Evolutionary conservation across 1,284 basidiomycete genomes (phyloP).

Genomic region (Abortiporus biennis): DNA sequence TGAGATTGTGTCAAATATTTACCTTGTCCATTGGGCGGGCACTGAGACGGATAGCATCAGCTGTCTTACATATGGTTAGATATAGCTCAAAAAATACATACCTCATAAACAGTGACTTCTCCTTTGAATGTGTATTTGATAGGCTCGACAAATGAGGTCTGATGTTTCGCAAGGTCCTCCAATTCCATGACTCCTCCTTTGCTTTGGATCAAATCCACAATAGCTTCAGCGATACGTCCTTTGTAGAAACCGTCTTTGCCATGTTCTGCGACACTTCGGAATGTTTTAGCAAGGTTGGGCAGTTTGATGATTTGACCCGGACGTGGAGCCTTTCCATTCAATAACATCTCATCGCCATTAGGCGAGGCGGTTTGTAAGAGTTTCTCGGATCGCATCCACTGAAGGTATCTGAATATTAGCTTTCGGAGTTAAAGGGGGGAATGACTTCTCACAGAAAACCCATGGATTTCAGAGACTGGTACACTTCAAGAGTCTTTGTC

Average conservation of each 20-base stretch:
- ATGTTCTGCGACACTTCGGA: constrained; percentile 71
- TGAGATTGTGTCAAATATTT: neutral
- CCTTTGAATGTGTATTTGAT: constrained; percentile 85
- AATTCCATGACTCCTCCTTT: constrained; percentile 89
- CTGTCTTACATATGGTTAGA: too few relatives aligned
- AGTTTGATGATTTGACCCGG: constrained; percentile 76
- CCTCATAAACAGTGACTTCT: constrained; percentile 83
- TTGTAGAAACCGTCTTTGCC: constrained; percentile 93
- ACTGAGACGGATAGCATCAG: constrained; percentile 51
- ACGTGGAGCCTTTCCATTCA: constrained; percentile 74
- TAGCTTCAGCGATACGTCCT: constrained; percentile 83
- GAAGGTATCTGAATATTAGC: constrained; percentile 7
- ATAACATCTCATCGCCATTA: constrained; percentile 79
- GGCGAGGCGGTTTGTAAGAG: constrained; percentile 80
- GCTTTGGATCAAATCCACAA: constrained; percentile 79
- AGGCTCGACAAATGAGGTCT: constrained; percentile 78
- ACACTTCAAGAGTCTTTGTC: constrained; percentile 35
- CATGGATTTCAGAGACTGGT: constrained; percentile 77
- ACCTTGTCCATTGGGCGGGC: constrained; percentile 92
- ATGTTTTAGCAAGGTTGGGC: constrained; percentile 79
- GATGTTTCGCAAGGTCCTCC: constrained; percentile 79
- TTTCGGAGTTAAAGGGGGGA: neutral
- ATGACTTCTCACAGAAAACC: constrained; percentile 39
- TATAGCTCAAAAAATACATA: too few relatives aligned
- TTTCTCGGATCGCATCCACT: constrained; percentile 76